These are phyloP conservation scores for Noccaea bulbosa DNA, from an alignment of 345 rosid species.

Conservation along the genomic window DNA sequence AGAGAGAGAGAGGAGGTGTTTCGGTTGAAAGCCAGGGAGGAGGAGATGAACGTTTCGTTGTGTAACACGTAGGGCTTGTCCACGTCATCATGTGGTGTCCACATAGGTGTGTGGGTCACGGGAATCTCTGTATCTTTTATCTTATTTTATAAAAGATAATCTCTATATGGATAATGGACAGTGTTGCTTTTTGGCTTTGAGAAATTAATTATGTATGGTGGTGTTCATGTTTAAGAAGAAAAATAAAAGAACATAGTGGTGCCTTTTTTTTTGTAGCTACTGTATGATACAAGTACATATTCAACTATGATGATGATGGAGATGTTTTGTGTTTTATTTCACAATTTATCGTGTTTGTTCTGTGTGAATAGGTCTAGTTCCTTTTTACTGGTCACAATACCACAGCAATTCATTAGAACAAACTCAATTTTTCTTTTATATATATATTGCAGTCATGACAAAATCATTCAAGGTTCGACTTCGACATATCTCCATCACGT, in stretches of 20 bases:
- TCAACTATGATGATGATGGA: background rate
- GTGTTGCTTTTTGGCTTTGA: conserved; percentile 19
- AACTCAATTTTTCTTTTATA: no score
- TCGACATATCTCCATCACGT: no score
- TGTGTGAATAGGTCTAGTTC: no score
- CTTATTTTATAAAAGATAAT: background rate
- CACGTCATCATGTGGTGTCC: conserved; percentile 38
- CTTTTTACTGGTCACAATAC: no score
- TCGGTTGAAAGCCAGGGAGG: conserved; percentile 35
- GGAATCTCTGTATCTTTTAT: background rate
- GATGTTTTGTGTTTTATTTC: background rate
- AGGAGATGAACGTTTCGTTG: conserved; percentile 36
- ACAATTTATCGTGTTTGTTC: no score
- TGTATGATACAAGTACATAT: background rate
- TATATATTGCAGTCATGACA: no score
- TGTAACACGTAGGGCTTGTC: conserved; percentile 34
- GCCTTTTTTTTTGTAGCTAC: background rate
- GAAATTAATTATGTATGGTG: conserved; percentile 24
- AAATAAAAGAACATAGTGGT: background rate
- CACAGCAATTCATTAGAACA: no score
- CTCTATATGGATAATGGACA: conserved; percentile 32
- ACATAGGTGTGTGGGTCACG: conserved; percentile 30
- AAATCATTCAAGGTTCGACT: no score
- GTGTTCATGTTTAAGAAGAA: background rate
- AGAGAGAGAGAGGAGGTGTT: background rate